Conservation (phyloP, 768 basidiomycete genomes). For the Pleurotus cornucopiae region DNA sequence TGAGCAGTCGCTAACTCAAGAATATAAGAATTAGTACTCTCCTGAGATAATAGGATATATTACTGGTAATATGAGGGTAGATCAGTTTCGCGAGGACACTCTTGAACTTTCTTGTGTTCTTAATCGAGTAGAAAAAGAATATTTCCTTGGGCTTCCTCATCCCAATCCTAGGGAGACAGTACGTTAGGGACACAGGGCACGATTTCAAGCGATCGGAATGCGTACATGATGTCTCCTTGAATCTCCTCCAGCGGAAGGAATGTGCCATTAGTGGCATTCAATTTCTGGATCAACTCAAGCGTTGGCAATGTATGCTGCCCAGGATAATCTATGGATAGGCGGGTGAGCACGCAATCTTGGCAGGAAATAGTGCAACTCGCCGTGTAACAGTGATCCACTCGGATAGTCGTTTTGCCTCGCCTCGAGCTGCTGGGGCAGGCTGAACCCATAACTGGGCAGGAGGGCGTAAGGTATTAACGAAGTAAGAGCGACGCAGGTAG, state of each 20-base stretch:
- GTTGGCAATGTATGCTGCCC: not conserved
- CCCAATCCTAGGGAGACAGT: not conserved
- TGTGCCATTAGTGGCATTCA: constrained; percentile 4
- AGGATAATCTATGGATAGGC: not conserved
- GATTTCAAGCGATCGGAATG: too few species aligned
- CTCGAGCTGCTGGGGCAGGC: not conserved
- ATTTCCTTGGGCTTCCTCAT: constrained; percentile 6
- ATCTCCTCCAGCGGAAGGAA: not conserved
- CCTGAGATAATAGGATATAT: not conserved
- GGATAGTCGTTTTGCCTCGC: not conserved
- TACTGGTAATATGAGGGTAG: not conserved
- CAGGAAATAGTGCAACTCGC: not conserved
- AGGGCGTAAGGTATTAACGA: not conserved
- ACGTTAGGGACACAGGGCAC: too few species aligned
- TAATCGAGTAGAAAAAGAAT: not conserved
- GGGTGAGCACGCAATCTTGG: not conserved
- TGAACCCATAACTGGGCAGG: not conserved
- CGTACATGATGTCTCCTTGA: constrained; percentile 2
- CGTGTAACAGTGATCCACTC: not conserved
- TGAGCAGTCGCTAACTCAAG: not conserved
- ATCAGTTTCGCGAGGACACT: not conserved
- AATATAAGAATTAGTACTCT: too few species aligned
- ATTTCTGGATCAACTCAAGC: not conserved
- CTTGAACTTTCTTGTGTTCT: not conserved
- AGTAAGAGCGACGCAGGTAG: not conserved